Evolutionary conservation across 1,284 basidiomycete species (phyloP).

Genomic region (Rhodotorula sp.): DNA sequence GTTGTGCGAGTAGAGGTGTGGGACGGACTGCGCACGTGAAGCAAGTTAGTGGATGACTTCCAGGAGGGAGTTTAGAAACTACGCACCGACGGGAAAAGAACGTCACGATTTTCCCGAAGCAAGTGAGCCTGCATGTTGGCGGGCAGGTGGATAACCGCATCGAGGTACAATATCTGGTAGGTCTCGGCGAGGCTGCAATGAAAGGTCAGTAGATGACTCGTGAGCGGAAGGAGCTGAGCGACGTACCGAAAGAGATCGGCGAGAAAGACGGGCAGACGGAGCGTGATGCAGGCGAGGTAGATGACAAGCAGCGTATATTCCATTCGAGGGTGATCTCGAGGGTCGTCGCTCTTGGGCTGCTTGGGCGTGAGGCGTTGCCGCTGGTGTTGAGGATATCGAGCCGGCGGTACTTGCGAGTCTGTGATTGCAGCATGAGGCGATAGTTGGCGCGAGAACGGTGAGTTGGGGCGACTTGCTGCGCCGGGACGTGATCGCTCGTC

Average conservation of each 20-base stretch:
- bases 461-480: neutral
- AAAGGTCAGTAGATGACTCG: too few species aligned
- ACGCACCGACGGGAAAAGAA: conserved; percentile 18
- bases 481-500: conserved; percentile 16
- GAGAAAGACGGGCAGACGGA: conserved; percentile 40
- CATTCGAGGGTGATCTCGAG: conserved; percentile 15
- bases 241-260: conserved; percentile 42
- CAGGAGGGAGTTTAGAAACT: too few species aligned
- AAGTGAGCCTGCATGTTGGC: conserved; percentile 35
- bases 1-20: conserved; percentile 8
- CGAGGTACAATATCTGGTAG: conserved; percentile 38
- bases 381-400: neutral
- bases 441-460: neutral
- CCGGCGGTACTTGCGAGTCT: neutral
- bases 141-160: conserved; percentile 30
- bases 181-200: conserved; percentile 38
- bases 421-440: neutral
- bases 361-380: neutral
- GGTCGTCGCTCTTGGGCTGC: conserved; percentile 7
- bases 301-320: conserved; percentile 38
- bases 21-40: conserved; percentile 1
- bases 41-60: neutral
- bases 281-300: conserved; percentile 40
- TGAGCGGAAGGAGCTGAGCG: neutral
- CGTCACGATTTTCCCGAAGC: neutral